These are phyloP conservation scores for Xerocomus potaroensis DNA, from an alignment of 768 basidiomycete genomes.

Conservation along the genomic window DNA sequence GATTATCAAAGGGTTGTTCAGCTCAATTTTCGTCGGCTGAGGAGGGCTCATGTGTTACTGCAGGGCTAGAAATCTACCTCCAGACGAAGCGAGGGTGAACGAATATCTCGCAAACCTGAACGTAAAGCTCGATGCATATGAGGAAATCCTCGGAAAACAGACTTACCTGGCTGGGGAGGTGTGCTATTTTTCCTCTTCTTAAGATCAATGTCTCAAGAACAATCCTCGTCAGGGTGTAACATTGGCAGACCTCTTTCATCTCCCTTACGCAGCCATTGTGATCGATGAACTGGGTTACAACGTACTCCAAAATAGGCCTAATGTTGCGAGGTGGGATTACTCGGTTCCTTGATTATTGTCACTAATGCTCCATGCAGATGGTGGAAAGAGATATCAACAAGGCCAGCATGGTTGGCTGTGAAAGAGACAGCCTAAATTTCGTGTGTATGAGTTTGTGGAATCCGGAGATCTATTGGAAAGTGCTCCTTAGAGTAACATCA, in stretches of 20 bases:
- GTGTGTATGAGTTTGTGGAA: neutral
- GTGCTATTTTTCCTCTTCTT: slow-evolving; percentile 8
- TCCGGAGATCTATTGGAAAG: too few relatives aligned
- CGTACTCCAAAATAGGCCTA: slow-evolving; percentile 21
- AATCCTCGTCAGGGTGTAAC: slow-evolving; percentile 33
- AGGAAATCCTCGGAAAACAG: slow-evolving; percentile 48
- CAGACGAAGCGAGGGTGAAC: slow-evolving; percentile 23
- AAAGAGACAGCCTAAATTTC: slow-evolving; percentile 30
- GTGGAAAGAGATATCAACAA: slow-evolving; percentile 46
- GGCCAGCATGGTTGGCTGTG: slow-evolving; percentile 46
- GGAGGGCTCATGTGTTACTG: slow-evolving; percentile 1
- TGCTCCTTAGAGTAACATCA: too few relatives aligned
- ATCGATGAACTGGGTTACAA: slow-evolving; percentile 21
- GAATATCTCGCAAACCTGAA: slow-evolving; percentile 25
- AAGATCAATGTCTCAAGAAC: neutral
- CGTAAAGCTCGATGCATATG: slow-evolving; percentile 46
- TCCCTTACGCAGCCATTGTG: slow-evolving; percentile 36
- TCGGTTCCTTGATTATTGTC: too few relatives aligned
- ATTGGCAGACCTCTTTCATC: slow-evolving; percentile 43
- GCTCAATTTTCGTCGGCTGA: slow-evolving; percentile 9
- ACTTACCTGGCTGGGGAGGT: slow-evolving; percentile 57
- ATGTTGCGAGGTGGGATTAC: slow-evolving; percentile 24
- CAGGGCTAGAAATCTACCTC: slow-evolving; percentile 6
- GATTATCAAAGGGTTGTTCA: slow-evolving; percentile 45
- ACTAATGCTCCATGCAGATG: slow-evolving; percentile 33